phyloP scores from a whole-genome alignment of 306 rosid species.

The Albizia julibrissin region DNA sequence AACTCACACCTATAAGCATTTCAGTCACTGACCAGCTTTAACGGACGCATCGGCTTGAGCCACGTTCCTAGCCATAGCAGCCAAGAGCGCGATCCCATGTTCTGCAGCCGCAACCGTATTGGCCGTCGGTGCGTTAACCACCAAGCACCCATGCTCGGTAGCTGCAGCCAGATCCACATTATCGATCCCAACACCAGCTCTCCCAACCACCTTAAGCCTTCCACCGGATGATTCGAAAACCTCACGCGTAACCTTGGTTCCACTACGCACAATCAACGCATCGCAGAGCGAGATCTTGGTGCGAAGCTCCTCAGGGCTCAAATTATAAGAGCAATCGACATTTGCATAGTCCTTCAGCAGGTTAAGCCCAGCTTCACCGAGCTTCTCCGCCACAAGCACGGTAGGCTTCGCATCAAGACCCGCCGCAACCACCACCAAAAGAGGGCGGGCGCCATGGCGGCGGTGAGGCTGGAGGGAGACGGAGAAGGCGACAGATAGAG shows the following conservation, averaged over 20 bases:
- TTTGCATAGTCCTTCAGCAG: constrained; percentile 82
- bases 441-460: constrained; percentile 24
- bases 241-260: constrained; percentile 88
- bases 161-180: constrained; percentile 99
- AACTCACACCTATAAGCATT: not conserved
- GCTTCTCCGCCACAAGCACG: constrained; percentile 92
- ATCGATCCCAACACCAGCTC: constrained; percentile 98
- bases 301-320: constrained; percentile 86
- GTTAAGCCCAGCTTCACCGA: constrained; percentile 75
- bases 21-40: constrained; percentile 68
- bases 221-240: constrained; percentile 93
- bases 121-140: constrained; percentile 96
- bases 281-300: constrained; percentile 99
- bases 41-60: constrained; percentile 95
- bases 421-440: constrained; percentile 58
- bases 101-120: constrained; percentile 98
- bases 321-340: constrained; percentile 85
- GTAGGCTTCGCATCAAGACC: constrained; percentile 81
- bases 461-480: constrained; percentile 38
- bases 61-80: constrained; percentile 96
- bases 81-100: constrained; percentile 90
- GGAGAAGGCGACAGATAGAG: constrained; percentile 59
- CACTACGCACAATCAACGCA: constrained; percentile 92
- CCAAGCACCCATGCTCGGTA: constrained; percentile 94
- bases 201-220: constrained; percentile 89